Evolutionary conservation across 2,329 filamentous ascomycete genomes (phyloP), one percentile per base, ranked within the genome.

Genomic region (Aplosporella prunicola): DNA sequence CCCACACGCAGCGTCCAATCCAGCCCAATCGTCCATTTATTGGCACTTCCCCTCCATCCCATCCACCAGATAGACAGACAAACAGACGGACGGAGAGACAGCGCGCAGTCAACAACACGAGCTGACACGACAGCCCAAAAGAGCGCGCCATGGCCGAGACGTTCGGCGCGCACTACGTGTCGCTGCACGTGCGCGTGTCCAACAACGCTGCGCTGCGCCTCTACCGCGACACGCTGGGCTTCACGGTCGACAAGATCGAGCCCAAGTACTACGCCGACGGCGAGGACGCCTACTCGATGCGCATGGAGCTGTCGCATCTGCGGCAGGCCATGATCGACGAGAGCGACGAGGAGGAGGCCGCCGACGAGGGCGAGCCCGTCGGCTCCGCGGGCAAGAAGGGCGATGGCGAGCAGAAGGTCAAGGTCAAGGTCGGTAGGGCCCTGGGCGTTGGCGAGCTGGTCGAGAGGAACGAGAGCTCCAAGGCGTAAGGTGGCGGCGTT

Each of bases 141-240:
- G 84, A 95, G 67, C 75, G 85, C 51, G 91, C 91, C 51, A 98
- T 98, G 91, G 87, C 88, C 42, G 91, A 98, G 63, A 88, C 84
- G 22, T 95, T 89, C 58, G 75, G 78, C 52, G 91, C 88, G 1
- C 76, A 82, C 57, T 96, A 95, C 67, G 89, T 98, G 55, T 93
- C 84, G 22, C 76, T 98, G 22, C 91, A 98, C 68, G 91, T 98
- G 46, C 88, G 91, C 54, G 77, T 94, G 36, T 91, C 83, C 62
- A 98, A 98, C 70, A 75, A 76, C 44, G 91, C 91, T 5, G 91
- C 91, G 17, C 76, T 94, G 45, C 84, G 83, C 52, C 75, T 98
- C 15, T 98, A 98, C 74, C 80, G 86, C 51, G 82, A 93, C 57
- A 95, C 88, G 0, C 76, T 95, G 1, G 80, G 85, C 38, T 96